These are phyloP conservation scores for Nakaseomyces glabratus DNA, from an alignment of 1,139 yeast genomes.

Conservation along the genomic window DNA sequence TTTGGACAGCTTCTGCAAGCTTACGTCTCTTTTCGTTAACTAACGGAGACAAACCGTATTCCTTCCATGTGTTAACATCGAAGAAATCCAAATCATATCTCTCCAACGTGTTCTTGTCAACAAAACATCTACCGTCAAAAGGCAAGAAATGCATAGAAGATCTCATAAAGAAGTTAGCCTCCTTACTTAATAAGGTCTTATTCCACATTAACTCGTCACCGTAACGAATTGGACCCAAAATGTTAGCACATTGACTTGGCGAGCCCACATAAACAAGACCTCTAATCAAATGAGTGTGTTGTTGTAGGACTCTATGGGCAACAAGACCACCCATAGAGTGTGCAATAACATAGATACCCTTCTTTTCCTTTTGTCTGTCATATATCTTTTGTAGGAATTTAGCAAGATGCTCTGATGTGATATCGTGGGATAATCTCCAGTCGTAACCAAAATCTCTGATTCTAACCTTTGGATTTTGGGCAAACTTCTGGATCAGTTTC, in stretches of 20 bases:
- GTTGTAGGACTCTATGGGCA: constrained; percentile 69
- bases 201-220: constrained; percentile 76
- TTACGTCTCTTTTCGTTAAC: constrained; percentile 38
- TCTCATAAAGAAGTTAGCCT: constrained; percentile 82
- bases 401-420: constrained; percentile 42
- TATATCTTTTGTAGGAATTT: constrained; percentile 40
- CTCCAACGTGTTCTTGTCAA: constrained; percentile 48
- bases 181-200: constrained; percentile 65
- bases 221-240: constrained; percentile 72
- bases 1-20: neutral
- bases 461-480: constrained; percentile 48
- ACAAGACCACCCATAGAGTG: constrained; percentile 93
- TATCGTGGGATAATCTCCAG: constrained; percentile 72
- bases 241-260: constrained; percentile 78
- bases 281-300: constrained; percentile 56
- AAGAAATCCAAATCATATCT: constrained; percentile 64
- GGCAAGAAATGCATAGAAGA: constrained; percentile 76
- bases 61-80: constrained; percentile 72
- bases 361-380: constrained; percentile 32
- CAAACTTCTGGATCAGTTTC: constrained; percentile 47
- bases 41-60: constrained; percentile 65
- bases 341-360: constrained; percentile 62
- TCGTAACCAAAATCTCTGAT: constrained; percentile 80
- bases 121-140: constrained; percentile 60
- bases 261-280: constrained; percentile 75